These are phyloP conservation scores for Steccherinum ochraceum DNA, from an alignment of 768 basidiomycete species.

Conservation along the genomic window DNA sequence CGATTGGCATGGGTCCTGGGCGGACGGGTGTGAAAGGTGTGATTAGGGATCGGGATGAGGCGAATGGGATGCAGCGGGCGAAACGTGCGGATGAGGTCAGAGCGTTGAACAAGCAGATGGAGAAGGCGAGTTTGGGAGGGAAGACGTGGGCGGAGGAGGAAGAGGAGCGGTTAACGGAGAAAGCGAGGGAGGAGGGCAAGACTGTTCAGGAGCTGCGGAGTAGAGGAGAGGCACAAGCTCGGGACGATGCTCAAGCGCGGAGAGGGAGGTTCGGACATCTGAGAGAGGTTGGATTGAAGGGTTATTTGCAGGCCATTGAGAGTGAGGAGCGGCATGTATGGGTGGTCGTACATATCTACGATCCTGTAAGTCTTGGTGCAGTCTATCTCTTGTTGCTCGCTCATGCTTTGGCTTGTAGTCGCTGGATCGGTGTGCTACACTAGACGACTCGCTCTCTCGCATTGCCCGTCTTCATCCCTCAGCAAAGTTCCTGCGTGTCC, in stretches of 20 bases:
- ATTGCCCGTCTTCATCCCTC: conserved; percentile 65
- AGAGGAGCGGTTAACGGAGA: conserved; percentile 41
- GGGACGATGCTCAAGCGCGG: not conserved
- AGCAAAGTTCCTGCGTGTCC: conserved; percentile 77
- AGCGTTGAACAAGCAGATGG: conserved; percentile 50
- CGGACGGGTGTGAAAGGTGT: conserved; percentile 88
- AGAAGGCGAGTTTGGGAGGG: conserved; percentile 57
- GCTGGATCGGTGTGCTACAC: conserved; percentile 61
- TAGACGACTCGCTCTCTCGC: conserved; percentile 62
- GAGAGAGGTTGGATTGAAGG: conserved; percentile 69
- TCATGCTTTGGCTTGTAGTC: conserved; percentile 39
- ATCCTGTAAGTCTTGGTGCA: conserved; percentile 57
- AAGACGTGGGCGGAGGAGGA: conserved; percentile 79
- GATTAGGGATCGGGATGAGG: conserved; percentile 75
- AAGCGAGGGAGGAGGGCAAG: conserved; percentile 40
- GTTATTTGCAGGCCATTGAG: conserved; percentile 72
- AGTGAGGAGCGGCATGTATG: conserved; percentile 61
- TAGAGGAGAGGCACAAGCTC: not conserved
- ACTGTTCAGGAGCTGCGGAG: no score
- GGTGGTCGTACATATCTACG: conserved; percentile 85
- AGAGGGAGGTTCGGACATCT: conserved; percentile 70
- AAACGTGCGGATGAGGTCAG: conserved; percentile 47
- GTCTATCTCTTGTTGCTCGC: conserved; percentile 1
- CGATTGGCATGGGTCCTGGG: conserved; percentile 82
- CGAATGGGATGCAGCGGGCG: conserved; percentile 46